A percentile compares a stretch with the other conserved stretches of the same genome.
These are phyloP conservation scores for Phyllosticta citriasiana DNA, from an alignment of 2,329 filamentous ascomycete genomes.

Conservation along the genomic window DNA sequence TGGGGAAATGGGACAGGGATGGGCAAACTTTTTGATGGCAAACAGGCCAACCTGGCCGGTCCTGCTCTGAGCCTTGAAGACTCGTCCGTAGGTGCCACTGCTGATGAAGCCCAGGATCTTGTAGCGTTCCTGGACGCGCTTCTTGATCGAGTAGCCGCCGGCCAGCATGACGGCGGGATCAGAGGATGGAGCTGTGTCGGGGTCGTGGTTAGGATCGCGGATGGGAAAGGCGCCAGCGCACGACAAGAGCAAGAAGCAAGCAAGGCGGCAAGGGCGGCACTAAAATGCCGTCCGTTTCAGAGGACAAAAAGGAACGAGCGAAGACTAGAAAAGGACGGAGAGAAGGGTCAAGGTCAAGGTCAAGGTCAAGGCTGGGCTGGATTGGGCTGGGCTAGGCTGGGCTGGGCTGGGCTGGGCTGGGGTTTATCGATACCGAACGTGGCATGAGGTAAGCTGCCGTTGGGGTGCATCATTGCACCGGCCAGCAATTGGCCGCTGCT, in stretches of 20 bases:
- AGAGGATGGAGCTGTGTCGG: neutral
- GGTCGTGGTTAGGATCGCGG: constrained; percentile 1
- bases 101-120: constrained; percentile 97
- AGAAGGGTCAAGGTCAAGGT: constrained; percentile 4
- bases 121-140: constrained; percentile 84
- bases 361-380: neutral
- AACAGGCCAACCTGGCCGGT: constrained; percentile 71
- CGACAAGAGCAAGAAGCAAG: neutral
- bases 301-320: neutral
- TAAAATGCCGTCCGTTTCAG: neutral
- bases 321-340: constrained; percentile 6
- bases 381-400: too few species aligned
- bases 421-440: neutral
- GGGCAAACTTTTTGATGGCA: constrained; percentile 84
- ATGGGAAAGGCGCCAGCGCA: neutral
- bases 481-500: constrained; percentile 30
- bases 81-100: constrained; percentile 92
- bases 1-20: neutral
- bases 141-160: constrained; percentile 55
- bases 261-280: constrained; percentile 6
- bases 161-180: constrained; percentile 29
- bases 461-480: constrained; percentile 13
- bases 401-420: neutral
- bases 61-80: constrained; percentile 85
- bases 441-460: constrained; percentile 6